Evolutionary conservation across 2,329 filamentous ascomycete genomes (phyloP), one percentile per base, ranked within the genome.

Genomic region (Ophiostoma perfectum): DNA sequence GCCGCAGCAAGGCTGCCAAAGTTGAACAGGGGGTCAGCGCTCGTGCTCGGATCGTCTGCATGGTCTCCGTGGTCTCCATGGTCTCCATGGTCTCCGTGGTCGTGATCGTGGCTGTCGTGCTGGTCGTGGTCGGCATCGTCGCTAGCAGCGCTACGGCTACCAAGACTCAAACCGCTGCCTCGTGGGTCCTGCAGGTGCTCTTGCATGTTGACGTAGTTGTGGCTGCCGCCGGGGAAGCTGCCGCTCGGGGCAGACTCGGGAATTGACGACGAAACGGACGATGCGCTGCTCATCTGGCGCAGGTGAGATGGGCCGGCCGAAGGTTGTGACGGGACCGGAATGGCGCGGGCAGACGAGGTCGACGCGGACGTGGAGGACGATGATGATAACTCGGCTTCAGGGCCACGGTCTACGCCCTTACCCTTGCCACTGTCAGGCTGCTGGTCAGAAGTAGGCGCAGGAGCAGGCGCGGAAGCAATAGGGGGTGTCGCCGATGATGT

Each of bases 1-100:
- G 96, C 91, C 71, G 92, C 91, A 1, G 92, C 91, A 36, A 98
- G 80, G 73, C 92, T 97, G 68, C 88, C 84, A 76, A 97, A 97
- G 77, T 97, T 97, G 78, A 96, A 95, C 85, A 97, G 87, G 3
- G 92, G 87, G 75, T 97, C 93, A 0, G 83, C 80, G 63, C 83
- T 82, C 4, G 81, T 74, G 67, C 81, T 83, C 5, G 75, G 74
- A 52, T 68, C 64, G 41, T 69, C 55, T 16, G 82, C 72, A 14
- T 82, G 80, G 4, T 82, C 80, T 38, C 84, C 83, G 6, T 80
- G 84, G 12, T 81, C 80, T 9, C 72, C 72, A 5, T 45, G n/a
- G 39, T 45, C 52, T 8, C n/a, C 42, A 42, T 12, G 45, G 45
- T 49, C 45, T n/a, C 27, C 27, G 11, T 38, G 55, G 55, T 60